Base-by-base conservation (phyloP, 352 stramenopile genomes). In the Phytophthora agathidicida region DNA sequence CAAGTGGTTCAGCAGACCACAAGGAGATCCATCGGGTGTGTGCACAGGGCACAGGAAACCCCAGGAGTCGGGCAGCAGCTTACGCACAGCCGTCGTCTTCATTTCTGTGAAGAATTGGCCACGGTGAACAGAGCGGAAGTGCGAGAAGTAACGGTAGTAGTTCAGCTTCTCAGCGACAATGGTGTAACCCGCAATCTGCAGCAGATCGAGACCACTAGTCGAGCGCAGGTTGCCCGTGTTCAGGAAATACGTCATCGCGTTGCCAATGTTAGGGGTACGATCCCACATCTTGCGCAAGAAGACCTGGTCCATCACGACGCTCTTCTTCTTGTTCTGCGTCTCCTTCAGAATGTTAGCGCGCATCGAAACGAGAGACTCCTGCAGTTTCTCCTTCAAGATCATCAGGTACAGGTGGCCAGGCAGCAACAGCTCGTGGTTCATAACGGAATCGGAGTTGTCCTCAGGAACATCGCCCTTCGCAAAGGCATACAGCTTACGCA, bases 31-130 rank as follows among this genome's bases (percentile, higher is more conserved):
- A 95, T 99, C 98, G 7, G 98, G 98, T n/a, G 98, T 99, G 65
- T 99, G 97, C 22, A 99, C 98, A 8, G 97, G 98, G 75, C 98
- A 99, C 30, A 99, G 58, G 66, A 99, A 99, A 7, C 97, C 97
- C 97, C 97, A 99, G 50, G 96, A 98, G 71, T 99, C 97, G 1
- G 97, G 97, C 17, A 99, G 82, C 33, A 99, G 74, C 70, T 99
- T 99, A 32, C 98, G 88, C 38, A 99, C 97, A 7, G 96, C 85
- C 9, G 98, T 99, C 31, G 97, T 99, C 73, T 99, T 99, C 98
- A 99, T 99, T 68, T 98, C 97, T 28, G 97, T 99, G 71, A 99
- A 99, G 70, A 99, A 99, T 69, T 99, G 96, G 20, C 98, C 98
- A 75, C 98, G 91, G 65, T 99, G 97, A 22, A 99, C 97, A 32